Base-by-base conservation (phyloP, 805 yeast genomes). In the Zygosaccharomyces pseudorouxii region DNA sequence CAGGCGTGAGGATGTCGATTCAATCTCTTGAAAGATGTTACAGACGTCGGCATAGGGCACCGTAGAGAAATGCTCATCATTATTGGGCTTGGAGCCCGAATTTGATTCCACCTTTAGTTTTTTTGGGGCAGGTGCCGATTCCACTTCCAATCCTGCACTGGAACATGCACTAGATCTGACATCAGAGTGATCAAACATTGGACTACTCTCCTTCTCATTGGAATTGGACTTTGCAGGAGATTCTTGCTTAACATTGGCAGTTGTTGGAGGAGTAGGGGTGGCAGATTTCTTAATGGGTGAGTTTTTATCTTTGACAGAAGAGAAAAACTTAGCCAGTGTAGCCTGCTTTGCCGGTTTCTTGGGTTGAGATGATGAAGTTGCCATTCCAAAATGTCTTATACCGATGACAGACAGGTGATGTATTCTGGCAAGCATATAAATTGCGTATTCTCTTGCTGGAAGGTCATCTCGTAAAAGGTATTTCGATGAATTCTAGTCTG, bases 1-100 rank as follows among this genome's bases (percentile, higher is more conserved):
- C 43, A 93, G 74, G 42, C 99, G 74, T 18, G 90, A 87, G 1
- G 96, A 75, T 28, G 89, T 95, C 1, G 75, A 68, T 62, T 90
- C 98, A 45, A 93, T 76, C 48, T 78, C 73, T 52, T 86, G 89
- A 69, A 92, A 92, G 3, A 86, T 78, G 5, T 77, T 76, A 22
- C 85, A 78, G 12, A 72, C 63, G 2, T 69, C 70, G 8, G 70
- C 58, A 47, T 70, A 72, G 10, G 69, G 68, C 10, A 72, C 63
- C 1, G 41, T 45, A 4, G 60, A 60, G 18, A 31, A 29, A 39
- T 47, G 36, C 6, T 35, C 37, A 10, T 25, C 38, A 37, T 8
- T 3, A 16, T 16, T 16, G 3, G 16, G 7, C 39, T 33, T 25
- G 11, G 46, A 35, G 10, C 23, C 30, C 16, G 28, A 28, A 8